Conservation (phyloP, 129 eudicot genomes). For the Helianthus tuberosus region DNA sequence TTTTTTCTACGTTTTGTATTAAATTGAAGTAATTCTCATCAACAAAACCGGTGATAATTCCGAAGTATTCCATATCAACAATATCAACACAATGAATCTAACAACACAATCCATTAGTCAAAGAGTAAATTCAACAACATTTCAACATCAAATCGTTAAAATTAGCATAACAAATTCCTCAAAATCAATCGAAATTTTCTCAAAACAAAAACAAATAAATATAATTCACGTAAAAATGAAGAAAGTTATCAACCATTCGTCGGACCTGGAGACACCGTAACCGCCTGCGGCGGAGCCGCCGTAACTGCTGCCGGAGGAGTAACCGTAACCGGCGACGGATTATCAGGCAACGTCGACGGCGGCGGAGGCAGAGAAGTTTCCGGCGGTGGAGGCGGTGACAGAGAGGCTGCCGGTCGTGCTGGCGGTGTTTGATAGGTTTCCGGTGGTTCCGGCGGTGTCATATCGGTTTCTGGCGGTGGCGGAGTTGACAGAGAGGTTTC, state of each 20-base stretch:
- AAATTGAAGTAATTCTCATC: conserved; percentile 17
- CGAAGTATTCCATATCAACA: conserved; percentile 22
- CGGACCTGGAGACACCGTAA: conserved; percentile 72
- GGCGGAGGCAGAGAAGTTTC: conserved; percentile 30
- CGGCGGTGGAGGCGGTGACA: conserved; percentile 32
- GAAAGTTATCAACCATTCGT: conserved; percentile 38
- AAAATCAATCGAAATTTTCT: not conserved
- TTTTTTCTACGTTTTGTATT: not conserved
- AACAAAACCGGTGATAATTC: conserved; percentile 26
- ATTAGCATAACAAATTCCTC: not conserved
- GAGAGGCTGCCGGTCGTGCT: conserved; percentile 36
- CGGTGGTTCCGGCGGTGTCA: conserved; percentile 22
- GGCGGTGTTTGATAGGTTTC: conserved; percentile 26
- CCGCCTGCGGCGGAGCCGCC: conserved; percentile 59
- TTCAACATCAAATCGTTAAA: conserved; percentile 23
- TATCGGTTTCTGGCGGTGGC: conserved; percentile 14
- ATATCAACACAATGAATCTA: conserved; percentile 17
- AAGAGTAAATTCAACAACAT: conserved; percentile 25
- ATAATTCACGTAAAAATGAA: conserved; percentile 22
- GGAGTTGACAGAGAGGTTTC: too few relatives aligned
- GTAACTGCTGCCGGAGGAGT: conserved; percentile 36
- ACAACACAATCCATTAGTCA: conserved; percentile 11
- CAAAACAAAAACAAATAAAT: conserved; percentile 30
- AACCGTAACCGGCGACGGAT: conserved; percentile 19
- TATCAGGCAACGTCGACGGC: conserved; percentile 22